These are phyloP conservation scores for Yamadazyma atlantica DNA, from an alignment of 1,139 yeast species.

Conservation along the genomic window DNA sequence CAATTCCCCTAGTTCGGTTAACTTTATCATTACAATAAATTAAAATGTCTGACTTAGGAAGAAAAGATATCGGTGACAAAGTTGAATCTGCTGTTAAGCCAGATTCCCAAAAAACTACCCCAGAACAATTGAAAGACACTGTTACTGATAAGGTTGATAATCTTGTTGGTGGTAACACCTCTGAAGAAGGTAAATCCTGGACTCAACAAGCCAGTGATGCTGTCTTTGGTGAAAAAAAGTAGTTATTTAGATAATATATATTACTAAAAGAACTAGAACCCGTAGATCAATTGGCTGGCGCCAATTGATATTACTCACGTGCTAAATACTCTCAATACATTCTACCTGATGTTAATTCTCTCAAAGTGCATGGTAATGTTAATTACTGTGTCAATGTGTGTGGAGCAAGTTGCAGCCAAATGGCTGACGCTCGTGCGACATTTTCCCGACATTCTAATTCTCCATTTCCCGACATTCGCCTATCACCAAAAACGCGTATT, in stretches of 20 bases:
- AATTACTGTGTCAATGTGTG: no score
- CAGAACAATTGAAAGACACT: slow-evolving; percentile 38
- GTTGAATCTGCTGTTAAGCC: slow-evolving; percentile 38
- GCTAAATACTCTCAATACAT: no score
- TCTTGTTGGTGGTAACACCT: slow-evolving; percentile 34
- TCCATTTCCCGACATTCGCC: no score
- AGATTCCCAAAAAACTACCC: slow-evolving; percentile 41
- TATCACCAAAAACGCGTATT: no score
- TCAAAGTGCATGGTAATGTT: no score
- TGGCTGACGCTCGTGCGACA: no score
- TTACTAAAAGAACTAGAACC: no score
- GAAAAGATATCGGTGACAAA: slow-evolving; percentile 46
- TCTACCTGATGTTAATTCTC: no score
- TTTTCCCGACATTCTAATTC: no score
- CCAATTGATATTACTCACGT: no score
- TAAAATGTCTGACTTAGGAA: slow-evolving; percentile 45
- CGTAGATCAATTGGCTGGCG: neutral
- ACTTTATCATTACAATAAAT: slow-evolving; percentile 1
- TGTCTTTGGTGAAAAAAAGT: slow-evolving; percentile 28
- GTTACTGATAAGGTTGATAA: slow-evolving; percentile 36
- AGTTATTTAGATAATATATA: slow-evolving; percentile 2
- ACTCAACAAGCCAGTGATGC: slow-evolving; percentile 45
- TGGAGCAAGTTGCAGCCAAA: no score
- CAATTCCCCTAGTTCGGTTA: neutral
- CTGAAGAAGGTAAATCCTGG: slow-evolving; percentile 37